phyloP scores from a whole-genome alignment of 176 grass and related monocot genomes.

The Canna indica region DNA sequence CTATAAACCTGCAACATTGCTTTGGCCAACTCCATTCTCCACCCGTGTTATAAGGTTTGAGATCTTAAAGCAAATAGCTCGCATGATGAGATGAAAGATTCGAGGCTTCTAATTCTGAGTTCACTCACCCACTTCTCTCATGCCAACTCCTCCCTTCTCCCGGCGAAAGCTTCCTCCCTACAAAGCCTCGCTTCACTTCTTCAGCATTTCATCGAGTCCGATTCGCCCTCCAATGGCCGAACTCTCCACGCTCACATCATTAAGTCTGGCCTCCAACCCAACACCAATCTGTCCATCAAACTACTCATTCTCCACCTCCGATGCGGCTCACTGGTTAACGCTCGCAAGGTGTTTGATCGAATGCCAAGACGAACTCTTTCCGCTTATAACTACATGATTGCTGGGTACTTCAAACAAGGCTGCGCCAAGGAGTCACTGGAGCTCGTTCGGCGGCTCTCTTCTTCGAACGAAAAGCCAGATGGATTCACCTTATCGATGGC shows the following conservation, averaged over 20 bases:
- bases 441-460: constrained; percentile 40
- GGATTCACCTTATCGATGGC: constrained; percentile 71
- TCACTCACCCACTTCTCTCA: not conserved
- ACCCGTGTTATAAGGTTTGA: not conserved
- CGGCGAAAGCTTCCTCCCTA: not conserved
- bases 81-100: not conserved
- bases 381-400: constrained; percentile 56
- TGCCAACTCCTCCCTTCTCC: not conserved
- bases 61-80: not conserved
- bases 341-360: constrained; percentile 54
- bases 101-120: not conserved
- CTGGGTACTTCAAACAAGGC: constrained; percentile 57
- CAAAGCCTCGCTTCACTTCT: constrained; percentile 29
- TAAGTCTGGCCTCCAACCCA: constrained; percentile 24
- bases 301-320: constrained; percentile 52
- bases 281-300: constrained; percentile 45
- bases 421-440: constrained; percentile 32
- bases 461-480: constrained; percentile 34
- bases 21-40: no score
- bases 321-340: constrained; percentile 55
- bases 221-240: constrained; percentile 30
- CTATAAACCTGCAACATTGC: no score
- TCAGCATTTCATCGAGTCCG: constrained; percentile 41
- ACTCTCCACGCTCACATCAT: constrained; percentile 61
- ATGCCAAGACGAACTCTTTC: constrained; percentile 36